A percentile compares a stretch with the other conserved stretches of the same genome.
Conservation (phyloP, 352 stramenopile species). For the Blastocystis sp. region DNA sequence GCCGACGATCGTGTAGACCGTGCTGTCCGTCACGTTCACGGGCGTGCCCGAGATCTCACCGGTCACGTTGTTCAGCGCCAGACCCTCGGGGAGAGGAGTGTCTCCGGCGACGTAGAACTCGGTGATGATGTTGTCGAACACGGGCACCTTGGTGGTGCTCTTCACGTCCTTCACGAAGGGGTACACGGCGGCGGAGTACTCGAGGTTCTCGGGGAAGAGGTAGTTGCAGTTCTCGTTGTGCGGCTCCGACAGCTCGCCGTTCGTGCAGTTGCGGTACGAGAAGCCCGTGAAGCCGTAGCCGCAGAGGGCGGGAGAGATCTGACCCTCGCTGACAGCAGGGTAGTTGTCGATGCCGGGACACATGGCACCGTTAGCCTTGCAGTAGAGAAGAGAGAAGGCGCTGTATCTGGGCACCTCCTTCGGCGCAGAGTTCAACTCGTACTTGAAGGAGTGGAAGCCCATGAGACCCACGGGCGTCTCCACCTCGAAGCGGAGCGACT, state of each 20-base stretch:
- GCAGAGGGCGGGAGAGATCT: conserved; percentile 32
- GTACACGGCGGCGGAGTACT: neutral
- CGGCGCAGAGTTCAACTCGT: neutral
- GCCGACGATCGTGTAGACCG: conserved; percentile 16
- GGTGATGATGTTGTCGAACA: neutral
- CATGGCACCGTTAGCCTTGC: neutral
- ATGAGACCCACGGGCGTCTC: neutral
- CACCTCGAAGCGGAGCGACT: neutral
- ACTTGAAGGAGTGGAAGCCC: neutral
- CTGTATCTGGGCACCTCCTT: neutral
- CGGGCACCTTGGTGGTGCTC: neutral
- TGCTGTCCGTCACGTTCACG: neutral
- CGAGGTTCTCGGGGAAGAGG: neutral
- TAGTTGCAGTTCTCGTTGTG: neutral
- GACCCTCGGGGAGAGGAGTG: neutral
- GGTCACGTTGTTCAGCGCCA: neutral
- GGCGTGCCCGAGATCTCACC: conserved; percentile 18
- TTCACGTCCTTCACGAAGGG: neutral
- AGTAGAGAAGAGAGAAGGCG: conserved; percentile 1
- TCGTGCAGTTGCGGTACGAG: conserved; percentile 45
- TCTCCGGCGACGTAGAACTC: neutral
- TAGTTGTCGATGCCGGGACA: conserved; percentile 1
- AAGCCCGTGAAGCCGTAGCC: conserved; percentile 63
- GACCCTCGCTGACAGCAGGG: conserved; percentile 5
- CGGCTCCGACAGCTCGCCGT: neutral